These are phyloP conservation scores for Avena insularis DNA, from an alignment of 176 grass and related monocot species.

Conservation along the genomic window DNA sequence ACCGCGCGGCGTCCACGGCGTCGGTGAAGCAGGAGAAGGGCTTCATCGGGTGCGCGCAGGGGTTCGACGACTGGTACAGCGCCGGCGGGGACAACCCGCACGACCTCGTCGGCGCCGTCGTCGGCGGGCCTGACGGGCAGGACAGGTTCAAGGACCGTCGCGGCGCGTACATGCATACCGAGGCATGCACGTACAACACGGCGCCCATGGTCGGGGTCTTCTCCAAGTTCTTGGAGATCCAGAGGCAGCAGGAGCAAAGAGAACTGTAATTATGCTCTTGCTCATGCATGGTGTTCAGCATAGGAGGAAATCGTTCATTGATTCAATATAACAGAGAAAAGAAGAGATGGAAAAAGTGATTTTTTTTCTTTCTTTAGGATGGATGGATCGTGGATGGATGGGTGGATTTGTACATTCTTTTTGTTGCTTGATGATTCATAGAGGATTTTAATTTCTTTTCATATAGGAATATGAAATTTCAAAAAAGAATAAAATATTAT, in stretches of 20 bases:
- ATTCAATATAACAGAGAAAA: constrained; percentile 28
- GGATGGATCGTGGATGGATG: neutral
- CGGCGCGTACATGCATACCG: constrained; percentile 57
- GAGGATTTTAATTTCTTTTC: constrained; percentile 9
- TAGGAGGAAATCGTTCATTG: constrained; percentile 11
- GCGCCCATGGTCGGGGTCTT: constrained; percentile 72
- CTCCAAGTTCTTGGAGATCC: constrained; percentile 63
- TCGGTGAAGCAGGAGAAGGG: constrained; percentile 51
- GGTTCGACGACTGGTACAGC: constrained; percentile 81
- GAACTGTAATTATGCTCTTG: neutral
- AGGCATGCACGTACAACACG: constrained; percentile 61
- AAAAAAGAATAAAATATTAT: neutral
- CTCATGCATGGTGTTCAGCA: neutral
- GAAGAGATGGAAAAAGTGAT: neutral
- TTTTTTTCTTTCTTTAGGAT: neutral
- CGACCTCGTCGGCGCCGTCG: constrained; percentile 76
- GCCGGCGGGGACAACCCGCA: constrained; percentile 63
- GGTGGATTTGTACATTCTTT: constrained; percentile 43
- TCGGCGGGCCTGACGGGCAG: constrained; percentile 73
- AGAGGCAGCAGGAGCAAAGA: constrained; percentile 12
- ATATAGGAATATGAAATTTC: neutral
- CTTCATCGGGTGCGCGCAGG: constrained; percentile 89
- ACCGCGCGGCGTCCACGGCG: constrained; percentile 79
- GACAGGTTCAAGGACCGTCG: constrained; percentile 77
- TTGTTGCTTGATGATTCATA: constrained; percentile 24